phyloP scores from a whole-genome alignment of 352 stramenopile species.

The Vaucheria bursata region DNA sequence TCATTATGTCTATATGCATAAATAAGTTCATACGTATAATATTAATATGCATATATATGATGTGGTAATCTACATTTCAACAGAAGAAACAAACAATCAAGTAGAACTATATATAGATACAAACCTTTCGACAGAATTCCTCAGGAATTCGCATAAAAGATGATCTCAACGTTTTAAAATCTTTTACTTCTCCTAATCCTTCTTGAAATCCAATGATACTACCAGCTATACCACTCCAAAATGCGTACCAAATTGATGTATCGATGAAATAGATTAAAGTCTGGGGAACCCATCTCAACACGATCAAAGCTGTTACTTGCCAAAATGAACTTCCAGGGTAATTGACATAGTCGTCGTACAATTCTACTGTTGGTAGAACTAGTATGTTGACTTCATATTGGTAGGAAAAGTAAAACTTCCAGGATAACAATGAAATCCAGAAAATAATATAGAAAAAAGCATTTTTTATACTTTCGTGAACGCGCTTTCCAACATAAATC shows the following conservation, averaged over 20 bases:
- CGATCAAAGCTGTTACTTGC: constrained; percentile 74
- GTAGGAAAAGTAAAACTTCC: constrained; percentile 97
- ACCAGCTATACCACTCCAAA: constrained; percentile 90
- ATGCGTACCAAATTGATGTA: constrained; percentile 95
- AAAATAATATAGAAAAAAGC: constrained; percentile 82
- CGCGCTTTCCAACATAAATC: constrained; percentile 55
- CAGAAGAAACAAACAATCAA: background rate
- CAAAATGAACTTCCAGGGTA: constrained; percentile 67
- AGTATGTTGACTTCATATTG: constrained; percentile 87
- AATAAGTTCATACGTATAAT: background rate
- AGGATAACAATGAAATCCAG: constrained; percentile 81
- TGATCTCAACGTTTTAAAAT: constrained; percentile 70
- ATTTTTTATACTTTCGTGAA: constrained; percentile 32
- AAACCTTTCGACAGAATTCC: constrained; percentile 52
- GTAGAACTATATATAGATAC: background rate
- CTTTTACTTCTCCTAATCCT: constrained; percentile 88
- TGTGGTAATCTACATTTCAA: background rate
- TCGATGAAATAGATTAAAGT: constrained; percentile 97
- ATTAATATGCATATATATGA: background rate
- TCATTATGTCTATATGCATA: background rate
- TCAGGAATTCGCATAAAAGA: constrained; percentile 72
- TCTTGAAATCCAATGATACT: constrained; percentile 86
- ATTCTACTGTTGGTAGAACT: constrained; percentile 82
- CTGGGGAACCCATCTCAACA: constrained; percentile 82
- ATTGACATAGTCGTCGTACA: constrained; percentile 91